Base-by-base conservation (phyloP, 345 rosid species). In the Luvunga scandens region DNA sequence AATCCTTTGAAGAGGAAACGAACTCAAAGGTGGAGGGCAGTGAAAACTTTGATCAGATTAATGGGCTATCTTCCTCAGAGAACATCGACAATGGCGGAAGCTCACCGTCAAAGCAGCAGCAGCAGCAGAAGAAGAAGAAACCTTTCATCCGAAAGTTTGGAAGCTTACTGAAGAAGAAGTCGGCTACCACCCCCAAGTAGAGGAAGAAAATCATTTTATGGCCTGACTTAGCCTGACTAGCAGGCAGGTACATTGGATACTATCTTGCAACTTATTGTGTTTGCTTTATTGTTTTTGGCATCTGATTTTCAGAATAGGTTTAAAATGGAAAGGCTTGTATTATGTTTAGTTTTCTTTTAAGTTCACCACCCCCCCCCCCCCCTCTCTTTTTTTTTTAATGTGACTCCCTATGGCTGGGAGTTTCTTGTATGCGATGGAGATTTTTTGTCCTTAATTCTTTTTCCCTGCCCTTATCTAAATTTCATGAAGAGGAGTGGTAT, bases 141-240 rank as follows among this genome's bases (percentile, higher is more conserved):
- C 94, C 97, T 28, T 87, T 94, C 84, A 91, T 96, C 55, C 89
- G 88, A 61, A 96, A 96, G 85, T 95, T 96, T 31, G 98, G 99
- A 75, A 96, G 88, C 80, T 89, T 96, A 28, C 97, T 96, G 22
- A 96, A 94, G 91, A 96, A 96, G 95, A 96, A 91, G 85, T 79
- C 91, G 75, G 79, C 88, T 39, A 84, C 87, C 87, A 92, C 85
- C 85, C 93, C 69, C 68, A 93, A 91, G 83, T 93, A 85, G 83
- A 66, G 73, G 69, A 80, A 69, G 76, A 64, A 68, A 71, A 60
- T 69, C 77, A 28, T n/a, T 72, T 45, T 12, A 62, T 70, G 82
- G 79, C 85, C 81, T 63, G 72, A 69, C 28, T 69, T 48, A 72
- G 73, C 67, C 80, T 34, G 63, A 77, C 76, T 70, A 61, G 50